A percentile compares a stretch with the other conserved stretches of the same genome.
These are phyloP conservation scores for Jatropha curcas DNA, from an alignment of 345 rosid genomes.

Conservation along the genomic window DNA sequence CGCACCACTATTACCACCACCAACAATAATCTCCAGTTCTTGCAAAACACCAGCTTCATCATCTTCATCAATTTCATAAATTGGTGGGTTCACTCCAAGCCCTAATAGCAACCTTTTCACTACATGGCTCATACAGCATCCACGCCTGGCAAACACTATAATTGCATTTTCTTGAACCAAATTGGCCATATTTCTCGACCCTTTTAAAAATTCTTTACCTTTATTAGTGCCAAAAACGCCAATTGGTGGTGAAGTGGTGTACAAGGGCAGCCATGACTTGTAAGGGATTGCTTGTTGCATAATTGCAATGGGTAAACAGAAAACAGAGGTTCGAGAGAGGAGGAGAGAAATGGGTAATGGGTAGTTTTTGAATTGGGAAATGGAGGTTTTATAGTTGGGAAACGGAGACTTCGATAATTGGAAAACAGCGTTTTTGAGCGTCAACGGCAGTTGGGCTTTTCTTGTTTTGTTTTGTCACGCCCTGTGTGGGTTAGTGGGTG, in stretches of 20 bases:
- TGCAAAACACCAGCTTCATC: conserved; percentile 41
- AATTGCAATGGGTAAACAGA: not conserved
- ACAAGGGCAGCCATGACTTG: conserved; percentile 23
- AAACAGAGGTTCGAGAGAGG: not conserved
- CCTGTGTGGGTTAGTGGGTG: conserved; percentile 1
- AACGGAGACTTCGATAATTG: not conserved
- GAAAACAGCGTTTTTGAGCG: not conserved
- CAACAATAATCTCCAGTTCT: conserved; percentile 38
- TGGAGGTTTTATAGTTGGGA: not conserved
- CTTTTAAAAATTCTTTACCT: conserved; percentile 5
- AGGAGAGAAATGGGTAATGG: not conserved
- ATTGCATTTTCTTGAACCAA: conserved; percentile 76
- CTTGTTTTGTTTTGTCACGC: not conserved
- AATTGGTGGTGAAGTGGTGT: not conserved
- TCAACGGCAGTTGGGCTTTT: conserved; percentile 9
- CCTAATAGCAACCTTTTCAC: conserved; percentile 64
- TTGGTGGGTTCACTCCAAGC: conserved; percentile 79
- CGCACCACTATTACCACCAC: not conserved
- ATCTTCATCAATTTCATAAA: conserved; percentile 67
- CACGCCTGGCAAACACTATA: conserved; percentile 65
- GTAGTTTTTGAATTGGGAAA: too few species aligned
- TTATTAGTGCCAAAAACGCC: not conserved
- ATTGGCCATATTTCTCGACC: conserved; percentile 20
- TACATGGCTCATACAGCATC: conserved; percentile 97
- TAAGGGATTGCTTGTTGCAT: conserved; percentile 71